Percentiles rank a stretch among this genome's conserved stretches.
Conservation (phyloP, 2,329 filamentous ascomycete genomes). For the Venturia aucupariae region DNA sequence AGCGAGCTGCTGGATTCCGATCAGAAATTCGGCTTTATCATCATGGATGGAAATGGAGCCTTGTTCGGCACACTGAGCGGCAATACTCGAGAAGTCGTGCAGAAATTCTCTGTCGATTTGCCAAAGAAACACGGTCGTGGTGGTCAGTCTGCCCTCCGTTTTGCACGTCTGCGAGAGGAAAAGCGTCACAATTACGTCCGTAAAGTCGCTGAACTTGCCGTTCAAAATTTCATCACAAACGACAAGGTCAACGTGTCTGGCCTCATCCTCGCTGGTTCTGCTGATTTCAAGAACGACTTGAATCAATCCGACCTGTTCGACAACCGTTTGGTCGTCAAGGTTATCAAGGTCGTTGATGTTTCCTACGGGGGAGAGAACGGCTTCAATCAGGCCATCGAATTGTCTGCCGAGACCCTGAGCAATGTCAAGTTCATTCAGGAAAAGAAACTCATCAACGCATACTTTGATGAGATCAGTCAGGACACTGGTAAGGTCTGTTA, state of each 20-base stretch:
- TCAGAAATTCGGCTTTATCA: constrained; percentile 98
- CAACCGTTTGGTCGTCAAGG: constrained; percentile 79
- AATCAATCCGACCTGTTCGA: constrained; percentile 98
- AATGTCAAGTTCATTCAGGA: constrained; percentile 99
- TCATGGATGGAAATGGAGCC: constrained; percentile 99
- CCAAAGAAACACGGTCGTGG: constrained; percentile 99
- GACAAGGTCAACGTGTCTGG: constrained; percentile 98
- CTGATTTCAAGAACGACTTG: constrained; percentile 98
- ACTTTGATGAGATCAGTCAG: constrained; percentile 98
- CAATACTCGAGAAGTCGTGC: constrained; percentile 91
- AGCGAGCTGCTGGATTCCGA: constrained; percentile 97
- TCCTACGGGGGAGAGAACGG: constrained; percentile 99
- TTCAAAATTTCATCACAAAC: constrained; percentile 97
- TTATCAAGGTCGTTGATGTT: constrained; percentile 98
- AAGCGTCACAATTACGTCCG: constrained; percentile 99
- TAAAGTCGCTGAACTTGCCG: constrained; percentile 94
- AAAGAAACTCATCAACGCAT: constrained; percentile 98
- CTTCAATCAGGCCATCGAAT: constrained; percentile 98
- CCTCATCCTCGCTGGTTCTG: constrained; percentile 88
- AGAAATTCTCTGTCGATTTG: constrained; percentile 97
- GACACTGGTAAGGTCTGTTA: constrained; percentile 93
- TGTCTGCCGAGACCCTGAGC: constrained; percentile 87
- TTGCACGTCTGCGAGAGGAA: constrained; percentile 97
- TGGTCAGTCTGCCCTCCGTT: constrained; percentile 99
- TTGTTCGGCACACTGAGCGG: constrained; percentile 95